Evolutionary conservation across 2,329 filamentous ascomycete genomes (phyloP), one percentile per base, ranked within the genome.

Genomic region (Curvularia spicifera): DNA sequence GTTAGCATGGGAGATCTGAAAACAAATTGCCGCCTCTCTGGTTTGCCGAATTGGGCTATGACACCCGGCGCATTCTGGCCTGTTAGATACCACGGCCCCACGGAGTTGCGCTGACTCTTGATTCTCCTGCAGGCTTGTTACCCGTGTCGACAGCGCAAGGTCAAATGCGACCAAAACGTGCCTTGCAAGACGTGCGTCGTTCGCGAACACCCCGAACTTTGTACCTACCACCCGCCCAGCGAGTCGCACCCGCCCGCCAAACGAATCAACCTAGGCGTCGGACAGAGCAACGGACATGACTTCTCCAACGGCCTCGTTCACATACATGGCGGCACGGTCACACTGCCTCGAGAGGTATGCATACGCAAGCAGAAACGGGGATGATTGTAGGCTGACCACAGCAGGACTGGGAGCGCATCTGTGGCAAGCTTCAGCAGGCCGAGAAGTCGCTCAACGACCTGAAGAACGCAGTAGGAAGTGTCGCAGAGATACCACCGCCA

Each of bases 181-280:
- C 81, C 81, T 10, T 83, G 81, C 67, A 80, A 81, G 62, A 82
- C 80, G 52, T 83, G 81, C 67, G 76, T 82, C 55, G 81, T 81
- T 59, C 72, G 81, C 61, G 80, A 82, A 59, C 81, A 82, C 56
- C 80, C 81, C n/a, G 81, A 83, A 63, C 71, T 82, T 44, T 82
- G 81, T 68, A 78, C 75, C 50, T 78, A 78, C 62, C 76, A 78
- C 58, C 76, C 76, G 5, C 76, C 76, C 12, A 74, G 70, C 66
- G 76, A 78, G 63, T 68, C 70, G 52, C 76, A 78, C 52, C 76
- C 76, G 37, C 76, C 76, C 5, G 76, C 76, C 40, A 78, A 78
- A 63, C 73, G 76, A 15, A 66, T 77, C 12, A 72, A 65, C 65
- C 68, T 73, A 57, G 69, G 65, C 43, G 47, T 74, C 20, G 73